These are phyloP conservation scores for Zymoseptoria ardabiliae DNA, from an alignment of 2,329 filamentous ascomycete genomes.

Conservation along the genomic window DNA sequence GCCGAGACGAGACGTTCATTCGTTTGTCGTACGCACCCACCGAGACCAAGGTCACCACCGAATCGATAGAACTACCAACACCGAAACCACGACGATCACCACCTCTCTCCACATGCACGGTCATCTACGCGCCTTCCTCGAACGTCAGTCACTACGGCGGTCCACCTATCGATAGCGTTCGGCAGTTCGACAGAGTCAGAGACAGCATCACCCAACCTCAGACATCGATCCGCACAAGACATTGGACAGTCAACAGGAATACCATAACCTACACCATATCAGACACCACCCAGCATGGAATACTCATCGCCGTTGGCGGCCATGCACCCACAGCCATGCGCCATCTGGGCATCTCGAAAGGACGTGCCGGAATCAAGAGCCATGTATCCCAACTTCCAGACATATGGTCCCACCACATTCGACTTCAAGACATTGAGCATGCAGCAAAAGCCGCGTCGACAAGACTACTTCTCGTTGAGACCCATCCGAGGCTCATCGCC, in stretches of 20 bases:
- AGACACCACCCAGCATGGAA: conserved; percentile 57
- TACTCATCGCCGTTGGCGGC: conserved; percentile 89
- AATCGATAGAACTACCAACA: not conserved
- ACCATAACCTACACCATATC: conserved; percentile 3
- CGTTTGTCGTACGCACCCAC: not conserved
- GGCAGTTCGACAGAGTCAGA: not conserved
- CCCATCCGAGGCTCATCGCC: conserved; percentile 76
- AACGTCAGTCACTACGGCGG: not conserved
- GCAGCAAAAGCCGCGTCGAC: conserved; percentile 59
- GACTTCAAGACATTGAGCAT: conserved; percentile 69
- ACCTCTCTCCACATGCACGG: not conserved
- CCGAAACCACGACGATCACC: not conserved
- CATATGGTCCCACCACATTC: conserved; percentile 58
- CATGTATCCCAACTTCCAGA: conserved; percentile 45
- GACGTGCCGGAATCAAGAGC: conserved; percentile 49
- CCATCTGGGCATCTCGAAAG: conserved; percentile 52
- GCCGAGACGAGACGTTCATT: not conserved
- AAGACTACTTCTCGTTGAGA: conserved; percentile 78
- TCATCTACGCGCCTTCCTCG: not conserved
- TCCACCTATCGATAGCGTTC: not conserved
- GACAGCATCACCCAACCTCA: conserved; percentile 4
- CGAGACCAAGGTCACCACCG: not conserved
- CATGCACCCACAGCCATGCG: conserved; percentile 67
- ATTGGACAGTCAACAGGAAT: not conserved
- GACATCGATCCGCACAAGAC: conserved; percentile 2